Evolutionary conservation across 2,329 filamentous ascomycete species (phyloP).

Genomic region (Allantophomopsis cytisporea): DNA sequence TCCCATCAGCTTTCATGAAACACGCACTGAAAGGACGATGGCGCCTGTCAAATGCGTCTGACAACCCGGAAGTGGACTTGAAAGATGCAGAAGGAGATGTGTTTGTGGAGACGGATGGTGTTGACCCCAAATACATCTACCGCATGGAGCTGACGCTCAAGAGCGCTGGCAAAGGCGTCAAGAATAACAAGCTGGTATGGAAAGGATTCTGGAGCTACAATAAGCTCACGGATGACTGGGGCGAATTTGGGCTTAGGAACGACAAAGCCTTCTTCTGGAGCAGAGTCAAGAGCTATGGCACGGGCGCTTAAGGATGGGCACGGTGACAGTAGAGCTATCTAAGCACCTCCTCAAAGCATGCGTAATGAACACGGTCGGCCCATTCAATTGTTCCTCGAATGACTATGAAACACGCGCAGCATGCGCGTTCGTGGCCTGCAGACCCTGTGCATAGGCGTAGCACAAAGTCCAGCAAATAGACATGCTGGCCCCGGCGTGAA

Average conservation of each 20-base stretch:
- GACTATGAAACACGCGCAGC: no score
- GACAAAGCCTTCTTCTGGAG: constrained; percentile 56
- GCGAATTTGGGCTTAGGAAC: constrained; percentile 56
- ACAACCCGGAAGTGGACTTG: constrained; percentile 14
- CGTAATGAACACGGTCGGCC: no score
- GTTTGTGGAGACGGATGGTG: constrained; percentile 77
- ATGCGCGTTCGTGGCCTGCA: no score
- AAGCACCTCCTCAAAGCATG: no score
- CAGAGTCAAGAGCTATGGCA: constrained; percentile 47
- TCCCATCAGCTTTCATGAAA: constrained; percentile 46
- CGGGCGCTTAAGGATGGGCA: constrained; percentile 22
- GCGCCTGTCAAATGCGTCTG: constrained; percentile 31
- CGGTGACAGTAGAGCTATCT: no score
- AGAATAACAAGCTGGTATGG: constrained; percentile 84
- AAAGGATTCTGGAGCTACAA: constrained; percentile 88
- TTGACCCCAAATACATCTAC: constrained; percentile 67
- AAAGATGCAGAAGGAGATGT: constrained; percentile 51
- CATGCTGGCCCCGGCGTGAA: no score
- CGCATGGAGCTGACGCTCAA: constrained; percentile 65
- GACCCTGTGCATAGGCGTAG: no score
- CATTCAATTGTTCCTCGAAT: no score
- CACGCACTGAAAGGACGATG: constrained; percentile 53
- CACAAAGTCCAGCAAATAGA: no score
- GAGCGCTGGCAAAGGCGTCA: constrained; percentile 45
- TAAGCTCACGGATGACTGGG: constrained; percentile 79